Conservation (phyloP, 2,329 filamentous ascomycete species). For the Neobulgaria alba region DNA sequence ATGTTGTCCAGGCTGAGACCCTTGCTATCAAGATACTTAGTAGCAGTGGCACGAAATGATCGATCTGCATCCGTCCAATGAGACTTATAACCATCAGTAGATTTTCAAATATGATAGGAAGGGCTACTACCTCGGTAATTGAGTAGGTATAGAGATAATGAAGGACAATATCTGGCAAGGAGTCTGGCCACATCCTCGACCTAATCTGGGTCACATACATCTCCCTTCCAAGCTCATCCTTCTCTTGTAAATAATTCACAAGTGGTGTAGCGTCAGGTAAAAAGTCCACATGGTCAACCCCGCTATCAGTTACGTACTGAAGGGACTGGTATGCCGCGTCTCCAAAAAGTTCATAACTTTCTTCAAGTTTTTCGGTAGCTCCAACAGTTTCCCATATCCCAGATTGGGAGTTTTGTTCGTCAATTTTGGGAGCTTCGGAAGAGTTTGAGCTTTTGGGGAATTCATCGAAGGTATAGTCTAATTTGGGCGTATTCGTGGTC, state of each 20-base stretch:
- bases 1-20: slow-evolving; percentile 19
- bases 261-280: not conserved
- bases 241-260: not conserved
- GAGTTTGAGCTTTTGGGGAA: too few species aligned
- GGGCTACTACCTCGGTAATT: not conserved
- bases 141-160: not conserved
- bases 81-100: too few species aligned
- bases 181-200: not conserved
- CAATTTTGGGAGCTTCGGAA: too few species aligned
- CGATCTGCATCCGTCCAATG: not conserved
- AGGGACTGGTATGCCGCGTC: too few species aligned
- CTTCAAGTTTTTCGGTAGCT: too few species aligned
- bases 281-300: not conserved
- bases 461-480: too few species aligned
- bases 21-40: slow-evolving; percentile 6
- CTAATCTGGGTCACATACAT: not conserved
- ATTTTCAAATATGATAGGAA: not conserved
- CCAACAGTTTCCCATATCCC: too few species aligned
- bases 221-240: not conserved
- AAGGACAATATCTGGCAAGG: not conserved
- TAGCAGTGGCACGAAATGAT: not conserved
- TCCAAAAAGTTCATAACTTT: too few species aligned
- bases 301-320: too few species aligned
- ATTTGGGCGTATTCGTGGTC: too few species aligned
- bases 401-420: too few species aligned